Base-by-base conservation (phyloP, 768 basidiomycete species). In the Chalciporus chontae region DNA sequence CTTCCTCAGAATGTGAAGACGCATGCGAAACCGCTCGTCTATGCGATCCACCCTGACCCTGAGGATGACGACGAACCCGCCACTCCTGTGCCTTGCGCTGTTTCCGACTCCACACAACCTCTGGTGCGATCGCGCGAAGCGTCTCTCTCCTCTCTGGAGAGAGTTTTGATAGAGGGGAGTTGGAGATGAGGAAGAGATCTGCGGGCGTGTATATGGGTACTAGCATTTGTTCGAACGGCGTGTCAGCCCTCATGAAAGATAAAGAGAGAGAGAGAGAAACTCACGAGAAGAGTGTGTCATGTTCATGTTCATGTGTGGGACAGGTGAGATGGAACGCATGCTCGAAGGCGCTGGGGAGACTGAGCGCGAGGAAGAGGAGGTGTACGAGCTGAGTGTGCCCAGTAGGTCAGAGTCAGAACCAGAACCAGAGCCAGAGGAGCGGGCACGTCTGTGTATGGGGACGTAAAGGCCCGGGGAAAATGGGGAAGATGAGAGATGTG, bases 361-460 rank as follows among this genome's bases (percentile, higher is more conserved):
- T 6, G 50, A 19, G 8, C 53, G 40, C 19, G 61, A 58, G 17
- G 49, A 51, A 24, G 29, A 24, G 17, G 68, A 51, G 17, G 56
- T 46, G 40, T 57, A 54, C 8, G 51, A 57, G 50, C 61, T 58
- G 17, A 40, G 18, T 27, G 57, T 0, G 47, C 47, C 43, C 31
- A 32, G 27, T 15, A 36, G 34, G n/a, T 14, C 29, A 1, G 48
- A n/a, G 15, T 5, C 26, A 5, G 26, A 8, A 6, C 7, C 26
- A 4, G 21, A 21, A 4, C 1, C 26, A 5, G 34, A n/a, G n/a
- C 5, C 14, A 2, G 14, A n/a, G 34, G 7, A 36, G 31, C 8
- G 51, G 29, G 46, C 42, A 27, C 75, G 71, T 53, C 64, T 70
- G 44, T 77, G 74, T 0, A 77, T 50, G 21, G 76, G 75, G 32